These are phyloP conservation scores for Citeromyces hawaiiensis DNA, from an alignment of 1,139 yeast genomes.

Conservation along the genomic window DNA sequence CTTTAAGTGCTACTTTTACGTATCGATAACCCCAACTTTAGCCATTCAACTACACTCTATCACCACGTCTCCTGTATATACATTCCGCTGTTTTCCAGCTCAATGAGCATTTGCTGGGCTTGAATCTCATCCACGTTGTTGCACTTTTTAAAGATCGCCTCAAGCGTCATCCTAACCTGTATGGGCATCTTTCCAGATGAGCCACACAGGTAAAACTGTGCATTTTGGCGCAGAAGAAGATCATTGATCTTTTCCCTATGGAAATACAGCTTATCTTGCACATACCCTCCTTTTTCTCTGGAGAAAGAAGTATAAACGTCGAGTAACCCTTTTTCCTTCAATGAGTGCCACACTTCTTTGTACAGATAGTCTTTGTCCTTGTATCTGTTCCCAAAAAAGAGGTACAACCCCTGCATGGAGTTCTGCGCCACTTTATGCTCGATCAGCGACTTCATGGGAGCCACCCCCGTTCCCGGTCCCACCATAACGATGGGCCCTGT, in stretches of 20 bases:
- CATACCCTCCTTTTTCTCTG: constrained; percentile 42
- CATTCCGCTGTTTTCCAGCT: constrained; percentile 53
- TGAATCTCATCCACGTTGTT: constrained; percentile 20
- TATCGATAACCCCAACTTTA: no score
- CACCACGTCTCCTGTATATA: constrained; percentile 92
- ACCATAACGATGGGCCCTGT: constrained; percentile 53
- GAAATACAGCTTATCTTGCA: constrained; percentile 55
- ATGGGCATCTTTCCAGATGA: constrained; percentile 93
- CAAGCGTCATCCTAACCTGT: constrained; percentile 68
- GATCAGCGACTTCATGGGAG: constrained; percentile 69
- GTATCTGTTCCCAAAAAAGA: constrained; percentile 72
- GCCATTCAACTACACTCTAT: constrained; percentile 1
- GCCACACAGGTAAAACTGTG: constrained; percentile 72
- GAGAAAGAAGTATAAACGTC: constrained; percentile 47
- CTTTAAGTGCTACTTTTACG: no score
- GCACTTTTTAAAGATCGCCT: constrained; percentile 37
- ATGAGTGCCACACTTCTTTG: constrained; percentile 33
- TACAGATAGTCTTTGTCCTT: constrained; percentile 59
- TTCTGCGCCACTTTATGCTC: constrained; percentile 17
- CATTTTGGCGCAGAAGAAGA: constrained; percentile 38
- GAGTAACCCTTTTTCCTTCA: constrained; percentile 21
- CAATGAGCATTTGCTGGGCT: constrained; percentile 36
- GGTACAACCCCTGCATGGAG: constrained; percentile 18
- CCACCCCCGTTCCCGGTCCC: constrained; percentile 89
- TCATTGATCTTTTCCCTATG: constrained; percentile 33